These are phyloP conservation scores for Globisporangium alternatum DNA, from an alignment of 352 stramenopile species.

Conservation along the genomic window DNA sequence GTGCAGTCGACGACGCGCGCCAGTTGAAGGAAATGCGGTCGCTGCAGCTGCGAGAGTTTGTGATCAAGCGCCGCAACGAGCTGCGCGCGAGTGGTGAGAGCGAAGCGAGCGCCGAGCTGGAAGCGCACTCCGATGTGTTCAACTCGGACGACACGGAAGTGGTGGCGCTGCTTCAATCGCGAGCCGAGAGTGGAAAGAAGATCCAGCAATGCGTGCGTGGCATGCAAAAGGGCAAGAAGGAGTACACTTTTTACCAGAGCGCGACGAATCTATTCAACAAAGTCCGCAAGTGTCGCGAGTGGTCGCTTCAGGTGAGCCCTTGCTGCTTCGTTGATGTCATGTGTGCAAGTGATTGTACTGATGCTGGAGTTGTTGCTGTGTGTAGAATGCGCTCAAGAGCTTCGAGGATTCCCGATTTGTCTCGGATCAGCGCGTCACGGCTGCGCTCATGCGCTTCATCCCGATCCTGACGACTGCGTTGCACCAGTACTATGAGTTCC, in stretches of 20 bases:
- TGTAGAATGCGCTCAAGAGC: conserved; percentile 17
- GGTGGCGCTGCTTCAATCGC: conserved; percentile 25
- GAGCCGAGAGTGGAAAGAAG: conserved; percentile 23
- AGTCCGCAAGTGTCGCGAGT: conserved; percentile 21
- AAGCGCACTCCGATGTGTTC: conserved; percentile 33
- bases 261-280: conserved; percentile 28
- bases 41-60: conserved; percentile 32
- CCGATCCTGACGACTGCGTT: conserved; percentile 43
- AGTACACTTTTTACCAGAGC: conserved; percentile 33
- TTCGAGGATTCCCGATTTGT: conserved; percentile 24
- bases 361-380: background rate
- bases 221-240: conserved; percentile 24
- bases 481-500: conserved; percentile 56
- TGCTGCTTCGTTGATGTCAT: background rate
- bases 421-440: conserved; percentile 29
- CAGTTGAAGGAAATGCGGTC: conserved; percentile 28
- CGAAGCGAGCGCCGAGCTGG: conserved; percentile 29
- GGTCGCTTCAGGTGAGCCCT: conserved; percentile 15
- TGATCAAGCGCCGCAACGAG: conserved; percentile 27
- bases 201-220: conserved; percentile 15
- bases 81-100: conserved; percentile 28
- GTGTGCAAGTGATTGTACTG: background rate
- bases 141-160: conserved; percentile 35
- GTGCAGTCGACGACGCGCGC: conserved; percentile 23
- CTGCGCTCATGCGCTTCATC: conserved; percentile 38